Base-by-base conservation (phyloP, 2,329 filamentous ascomycete genomes). In the Aspergillus udagawae region DNA sequence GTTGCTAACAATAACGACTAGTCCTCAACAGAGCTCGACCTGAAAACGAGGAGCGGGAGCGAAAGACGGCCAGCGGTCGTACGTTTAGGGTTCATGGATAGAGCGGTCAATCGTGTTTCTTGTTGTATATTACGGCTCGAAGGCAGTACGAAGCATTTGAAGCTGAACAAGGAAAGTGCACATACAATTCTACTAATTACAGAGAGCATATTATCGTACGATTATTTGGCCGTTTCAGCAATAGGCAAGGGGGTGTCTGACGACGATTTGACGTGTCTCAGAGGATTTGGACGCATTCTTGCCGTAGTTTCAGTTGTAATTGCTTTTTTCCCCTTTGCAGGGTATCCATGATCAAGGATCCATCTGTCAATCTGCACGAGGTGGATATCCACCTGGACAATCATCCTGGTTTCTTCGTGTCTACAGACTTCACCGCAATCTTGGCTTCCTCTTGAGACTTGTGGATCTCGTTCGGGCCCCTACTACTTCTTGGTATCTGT, bases 11-110 rank as follows among this genome's bases (percentile, higher is more conserved):
- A 51, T 62, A 23, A 32, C 69, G n/a, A n/a, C n/a, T n/a, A 96
- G 93, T 99, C n/a, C 84, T 99, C 64, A 93, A 95, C 73, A 86
- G 95, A 79, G 94, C 94, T 59, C 85, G 94, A 69, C 95, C 94
- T 47, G 94, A 99, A 74, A 92, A 88, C 67, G 93, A 97, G 77
- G 94, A 97, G 77, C 93, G 93, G 79, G 95, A 99, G 79, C 88
- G 91, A 70, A 99, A 99, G 86, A 99, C 94, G 56, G 94, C 95
- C 49, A 97, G 91, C 74, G 94, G 94, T 63, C 86, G 94, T 69
- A 96, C 92, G 47, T 99, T 99, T 85, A 82, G 82, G 66, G 84
- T 86, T 23, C 84, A 86, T 65, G 80, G 70, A 58, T 79, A 73
- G 60, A 62, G 25, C 41, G 55, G 52, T 51, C n/a, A 51, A 54